Percentiles rank a stretch among this genome's conserved stretches.
These are phyloP conservation scores for Globisporangium megalacanthum DNA, from an alignment of 352 stramenopile genomes.

Conservation along the genomic window DNA sequence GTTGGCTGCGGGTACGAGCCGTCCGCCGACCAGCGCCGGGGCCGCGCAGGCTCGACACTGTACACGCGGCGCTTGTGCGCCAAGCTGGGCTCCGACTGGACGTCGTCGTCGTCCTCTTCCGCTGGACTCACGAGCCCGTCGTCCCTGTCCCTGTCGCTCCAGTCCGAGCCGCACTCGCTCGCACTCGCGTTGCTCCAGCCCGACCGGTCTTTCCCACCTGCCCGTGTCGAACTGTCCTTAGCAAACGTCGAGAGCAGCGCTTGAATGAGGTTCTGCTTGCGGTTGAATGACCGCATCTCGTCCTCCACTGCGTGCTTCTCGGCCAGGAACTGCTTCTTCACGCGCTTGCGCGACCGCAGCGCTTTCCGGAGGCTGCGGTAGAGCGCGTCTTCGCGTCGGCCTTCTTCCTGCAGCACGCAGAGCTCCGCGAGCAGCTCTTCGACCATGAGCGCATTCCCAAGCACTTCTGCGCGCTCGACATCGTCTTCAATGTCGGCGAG, in stretches of 20 bases:
- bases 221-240: slow-evolving; percentile 18
- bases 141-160: slow-evolving; percentile 22
- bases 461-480: slow-evolving; percentile 41
- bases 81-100: slow-evolving; percentile 7
- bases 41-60: background rate
- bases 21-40: slow-evolving; percentile 8
- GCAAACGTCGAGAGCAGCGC: slow-evolving; percentile 39
- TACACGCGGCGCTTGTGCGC: background rate
- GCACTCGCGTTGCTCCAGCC: slow-evolving; percentile 30
- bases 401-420: slow-evolving; percentile 39
- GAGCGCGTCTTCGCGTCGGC: slow-evolving; percentile 34
- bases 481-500: slow-evolving; percentile 48
- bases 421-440: slow-evolving; percentile 45
- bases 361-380: slow-evolving; percentile 43
- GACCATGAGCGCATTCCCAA: slow-evolving; percentile 43
- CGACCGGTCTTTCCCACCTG: slow-evolving; percentile 26
- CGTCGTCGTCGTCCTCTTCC: slow-evolving; percentile 3
- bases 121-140: slow-evolving; percentile 4
- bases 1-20: slow-evolving; percentile 4
- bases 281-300: slow-evolving; percentile 34
- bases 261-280: slow-evolving; percentile 62
- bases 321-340: slow-evolving; percentile 26
- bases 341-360: slow-evolving; percentile 28
- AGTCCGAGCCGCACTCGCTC: slow-evolving; percentile 29
- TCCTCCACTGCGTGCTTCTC: slow-evolving; percentile 37